Evolutionary conservation across 805 yeast species (phyloP).

Genomic region (Metschnikowia peoriensis): DNA sequence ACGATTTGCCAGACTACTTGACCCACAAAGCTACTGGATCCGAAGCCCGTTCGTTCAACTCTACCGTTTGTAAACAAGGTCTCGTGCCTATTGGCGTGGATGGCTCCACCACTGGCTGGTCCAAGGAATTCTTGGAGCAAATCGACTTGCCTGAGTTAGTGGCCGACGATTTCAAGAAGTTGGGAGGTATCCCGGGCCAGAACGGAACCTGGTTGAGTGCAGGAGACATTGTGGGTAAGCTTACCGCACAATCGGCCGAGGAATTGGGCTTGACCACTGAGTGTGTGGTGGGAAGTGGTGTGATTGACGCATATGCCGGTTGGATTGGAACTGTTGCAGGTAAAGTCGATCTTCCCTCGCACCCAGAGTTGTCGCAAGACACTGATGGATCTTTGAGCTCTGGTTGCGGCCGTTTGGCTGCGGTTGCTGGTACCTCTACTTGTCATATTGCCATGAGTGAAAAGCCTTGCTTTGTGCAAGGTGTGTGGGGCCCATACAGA

Average conservation of each 20-base stretch:
- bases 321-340: slow-evolving; percentile 99
- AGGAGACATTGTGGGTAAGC: slow-evolving; percentile 83
- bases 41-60: slow-evolving; percentile 85
- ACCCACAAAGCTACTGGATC: slow-evolving; percentile 88
- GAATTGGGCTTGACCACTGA: slow-evolving; percentile 79
- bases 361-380: slow-evolving; percentile 48
- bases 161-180: slow-evolving; percentile 68
- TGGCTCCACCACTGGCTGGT: slow-evolving; percentile 86
- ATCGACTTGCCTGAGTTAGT: slow-evolving; percentile 76
- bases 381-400: slow-evolving; percentile 46
- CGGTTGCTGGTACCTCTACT: slow-evolving; percentile 98
- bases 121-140: slow-evolving; percentile 64
- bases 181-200: slow-evolving; percentile 80
- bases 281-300: slow-evolving; percentile 91
- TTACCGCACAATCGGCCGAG: slow-evolving; percentile 64
- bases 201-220: slow-evolving; percentile 79
- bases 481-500: slow-evolving; percentile 98
- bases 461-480: slow-evolving; percentile 85
- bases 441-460: slow-evolving; percentile 89
- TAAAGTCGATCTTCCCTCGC: slow-evolving; percentile 61
- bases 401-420: slow-evolving; percentile 86
- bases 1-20: slow-evolving; percentile 87
- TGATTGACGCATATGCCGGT: slow-evolving; percentile 97
- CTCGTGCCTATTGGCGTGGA: slow-evolving; percentile 91
- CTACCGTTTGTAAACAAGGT: slow-evolving; percentile 95